These are phyloP conservation scores for Trichoderma polysporum DNA, from an alignment of 2,329 filamentous ascomycete species.

Conservation along the genomic window DNA sequence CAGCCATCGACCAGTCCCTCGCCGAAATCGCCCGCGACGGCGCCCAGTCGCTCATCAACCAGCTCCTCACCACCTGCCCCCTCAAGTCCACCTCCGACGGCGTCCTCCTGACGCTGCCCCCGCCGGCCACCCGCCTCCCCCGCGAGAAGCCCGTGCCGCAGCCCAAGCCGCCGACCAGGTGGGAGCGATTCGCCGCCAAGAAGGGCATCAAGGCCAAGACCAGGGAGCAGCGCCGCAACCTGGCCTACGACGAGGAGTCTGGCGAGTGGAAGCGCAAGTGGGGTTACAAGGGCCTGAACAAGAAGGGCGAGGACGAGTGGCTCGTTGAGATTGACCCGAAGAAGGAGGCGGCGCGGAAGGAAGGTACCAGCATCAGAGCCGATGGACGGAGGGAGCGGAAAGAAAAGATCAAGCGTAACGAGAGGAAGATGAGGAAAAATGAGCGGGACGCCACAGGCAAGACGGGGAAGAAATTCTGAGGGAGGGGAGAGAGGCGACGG, in stretches of 20 bases:
- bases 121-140: constrained; percentile 68
- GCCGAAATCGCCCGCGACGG: constrained; percentile 78
- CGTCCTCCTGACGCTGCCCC: constrained; percentile 77
- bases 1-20: constrained; percentile 65
- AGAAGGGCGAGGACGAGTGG: constrained; percentile 80
- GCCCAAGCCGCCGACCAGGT: constrained; percentile 82
- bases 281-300: constrained; percentile 91
- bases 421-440: constrained; percentile 68
- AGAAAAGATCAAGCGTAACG: constrained; percentile 70
- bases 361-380: constrained; percentile 60
- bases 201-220: constrained; percentile 93
- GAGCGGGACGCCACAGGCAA: constrained; percentile 45
- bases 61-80: constrained; percentile 85
- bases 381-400: constrained; percentile 64
- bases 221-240: constrained; percentile 69
- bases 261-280: constrained; percentile 92
- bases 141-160: constrained; percentile 89
- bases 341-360: constrained; percentile 62
- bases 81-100: constrained; percentile 67
- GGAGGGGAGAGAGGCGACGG: background rate
- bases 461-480: constrained; percentile 27
- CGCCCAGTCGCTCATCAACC: constrained; percentile 89
- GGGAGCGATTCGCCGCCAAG: constrained; percentile 94
- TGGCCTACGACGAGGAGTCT: constrained; percentile 79
- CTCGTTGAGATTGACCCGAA: constrained; percentile 87